Evolutionary conservation across 2,329 filamentous ascomycete species (phyloP).

Genomic region (Calonectria pseudoturangicola): DNA sequence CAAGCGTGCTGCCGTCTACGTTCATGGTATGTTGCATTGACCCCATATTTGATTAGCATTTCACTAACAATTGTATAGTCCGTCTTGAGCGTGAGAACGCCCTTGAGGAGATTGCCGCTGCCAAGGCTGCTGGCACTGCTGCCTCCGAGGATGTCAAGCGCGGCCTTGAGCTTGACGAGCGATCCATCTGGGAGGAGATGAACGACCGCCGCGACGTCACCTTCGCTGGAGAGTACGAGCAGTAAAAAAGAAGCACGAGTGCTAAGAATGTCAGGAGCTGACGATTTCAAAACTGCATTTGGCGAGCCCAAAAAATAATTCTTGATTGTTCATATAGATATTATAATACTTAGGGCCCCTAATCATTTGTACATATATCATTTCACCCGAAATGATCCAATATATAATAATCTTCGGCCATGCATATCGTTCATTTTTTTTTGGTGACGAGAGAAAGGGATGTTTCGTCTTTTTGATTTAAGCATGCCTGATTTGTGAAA

Average conservation of each 20-base stretch:
- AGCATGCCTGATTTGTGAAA: no score
- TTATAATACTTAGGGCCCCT: not conserved
- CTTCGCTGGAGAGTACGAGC: conserved; percentile 66
- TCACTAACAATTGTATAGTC: conserved; percentile 53
- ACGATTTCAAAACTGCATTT: not conserved
- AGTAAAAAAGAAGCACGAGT: conserved; percentile 36
- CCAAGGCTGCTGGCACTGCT: conserved; percentile 43
- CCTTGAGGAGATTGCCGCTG: conserved; percentile 57
- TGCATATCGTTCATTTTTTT: not conserved
- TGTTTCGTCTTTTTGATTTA: no score
- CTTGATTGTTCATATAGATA: not conserved
- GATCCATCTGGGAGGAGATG: conserved; percentile 67
- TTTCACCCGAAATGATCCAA: conserved; percentile 7
- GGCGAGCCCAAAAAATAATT: conserved; percentile 4
- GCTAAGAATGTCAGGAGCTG: not conserved
- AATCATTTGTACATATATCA: conserved; percentile 3
- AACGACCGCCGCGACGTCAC: conserved; percentile 67
- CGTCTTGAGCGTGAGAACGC: conserved; percentile 65
- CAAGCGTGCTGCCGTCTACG: conserved; percentile 73
- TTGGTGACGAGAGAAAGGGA: no score
- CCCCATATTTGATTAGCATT: not conserved
- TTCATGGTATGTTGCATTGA: conserved; percentile 70
- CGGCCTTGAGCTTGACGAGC: conserved; percentile 59
- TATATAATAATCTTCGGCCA: not conserved
- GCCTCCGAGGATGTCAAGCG: conserved; percentile 49